Evolutionary conservation across 768 basidiomycete species (phyloP), one percentile per base, ranked within the genome.

Genomic region (Termitomyces sp.): DNA sequence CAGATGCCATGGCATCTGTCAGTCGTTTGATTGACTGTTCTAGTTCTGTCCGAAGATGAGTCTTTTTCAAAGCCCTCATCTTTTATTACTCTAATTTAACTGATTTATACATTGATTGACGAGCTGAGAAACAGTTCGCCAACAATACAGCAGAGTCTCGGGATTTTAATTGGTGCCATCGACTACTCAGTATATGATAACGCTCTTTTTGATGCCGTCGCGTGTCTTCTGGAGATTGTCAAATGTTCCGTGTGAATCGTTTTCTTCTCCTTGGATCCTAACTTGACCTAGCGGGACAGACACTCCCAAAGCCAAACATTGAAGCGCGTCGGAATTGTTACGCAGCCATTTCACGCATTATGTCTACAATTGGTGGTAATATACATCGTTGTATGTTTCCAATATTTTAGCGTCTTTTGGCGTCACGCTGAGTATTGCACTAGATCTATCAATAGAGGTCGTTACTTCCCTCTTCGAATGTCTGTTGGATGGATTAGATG

Each of bases 11-110:
- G 77, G 81, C 83, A 3, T 72, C 81, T n/a, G 74, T 92, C 60
- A 95, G 92, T 71, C 77, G 77, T 59, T 78, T 92, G 1, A 77
- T 80, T 36, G 87, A 94, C 66, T 89, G 86, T 66, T 83, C 86
- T 3, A 66, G 68, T 25, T 79, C 85, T 60, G 78, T 95, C 45
- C 72, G 79, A 67, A 94, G 89, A 94, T 96, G 74, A 81, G 94
- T 86, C 37, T 29, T 49, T 34, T 17, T 34, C 15, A 20, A 43
- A 17, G 31, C 15, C 6, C 5, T 4, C 31, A 36, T 43, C n/a
- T 29, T 51, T 50, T 36, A 46, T 43, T 25, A 40, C 63, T 57
- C 40, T 66, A 62, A 56, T 67, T 57, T 47, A 62, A 49, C 56
- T 25, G 7, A 43, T 42, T 29, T 63, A 31, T 71, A 92, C 87